phyloP scores from a whole-genome alignment of 2,329 filamentous ascomycete species.

The Shiraia bambusicola region DNA sequence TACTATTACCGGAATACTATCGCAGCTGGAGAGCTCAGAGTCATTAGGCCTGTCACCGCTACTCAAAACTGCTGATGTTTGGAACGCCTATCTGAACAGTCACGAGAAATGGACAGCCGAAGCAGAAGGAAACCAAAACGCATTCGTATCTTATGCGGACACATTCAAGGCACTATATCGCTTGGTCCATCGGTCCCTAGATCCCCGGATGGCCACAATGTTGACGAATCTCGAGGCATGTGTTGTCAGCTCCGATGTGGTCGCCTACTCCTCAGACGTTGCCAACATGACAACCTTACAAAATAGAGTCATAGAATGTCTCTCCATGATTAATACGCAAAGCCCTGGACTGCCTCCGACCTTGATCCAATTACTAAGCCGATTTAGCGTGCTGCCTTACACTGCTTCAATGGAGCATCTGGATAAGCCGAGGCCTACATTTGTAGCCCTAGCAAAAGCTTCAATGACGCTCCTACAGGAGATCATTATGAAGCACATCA shows the following conservation, averaged over 20 bases:
- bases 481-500: conserved; percentile 61
- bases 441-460: conserved; percentile 83
- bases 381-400: conserved; percentile 72
- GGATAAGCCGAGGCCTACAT: conserved; percentile 64
- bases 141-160: conserved; percentile 80
- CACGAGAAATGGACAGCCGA: conserved; percentile 21
- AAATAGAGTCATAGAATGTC: conserved; percentile 64
- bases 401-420: conserved; percentile 28
- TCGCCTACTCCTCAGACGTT: conserved; percentile 69
- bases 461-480: conserved; percentile 70
- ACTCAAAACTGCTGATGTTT: conserved; percentile 37
- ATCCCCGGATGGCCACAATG: conserved; percentile 64
- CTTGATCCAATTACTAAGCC: conserved; percentile 69
- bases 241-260: conserved; percentile 68
- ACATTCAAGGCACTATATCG: conserved; percentile 76
- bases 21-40: conserved; percentile 25
- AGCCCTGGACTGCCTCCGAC: conserved; percentile 64
- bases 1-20: conserved; percentile 45
- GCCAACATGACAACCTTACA: conserved; percentile 75
- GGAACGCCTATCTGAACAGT: conserved; percentile 38
- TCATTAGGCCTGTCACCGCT: conserved; percentile 28
- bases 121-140: conserved; percentile 66
- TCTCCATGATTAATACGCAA: conserved; percentile 69
- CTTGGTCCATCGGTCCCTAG: conserved; percentile 66
- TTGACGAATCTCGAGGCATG: conserved; percentile 70